These are phyloP conservation scores for Cenococcum geophilum DNA, from an alignment of 495 filamentous ascomycete species.

Conservation along the genomic window DNA sequence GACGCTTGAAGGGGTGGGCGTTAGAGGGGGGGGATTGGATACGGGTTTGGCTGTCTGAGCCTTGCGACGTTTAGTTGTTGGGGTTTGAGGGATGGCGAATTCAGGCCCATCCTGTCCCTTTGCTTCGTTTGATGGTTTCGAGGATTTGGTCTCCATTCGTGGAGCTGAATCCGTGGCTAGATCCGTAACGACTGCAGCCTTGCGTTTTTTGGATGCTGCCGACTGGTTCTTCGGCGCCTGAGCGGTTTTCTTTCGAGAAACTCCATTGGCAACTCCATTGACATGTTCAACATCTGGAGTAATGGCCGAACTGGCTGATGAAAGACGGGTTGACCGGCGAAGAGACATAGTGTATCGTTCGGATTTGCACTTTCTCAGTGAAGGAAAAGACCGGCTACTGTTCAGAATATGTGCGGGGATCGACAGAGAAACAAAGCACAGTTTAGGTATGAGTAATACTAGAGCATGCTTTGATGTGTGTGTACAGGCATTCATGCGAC, in stretches of 20 bases:
- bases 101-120: neutral
- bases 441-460: neutral
- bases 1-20: slow-evolving; percentile 13
- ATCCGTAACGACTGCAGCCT: neutral
- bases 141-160: neutral
- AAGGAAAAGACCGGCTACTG: neutral
- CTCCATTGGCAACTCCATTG: slow-evolving; percentile 1
- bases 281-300: slow-evolving; percentile 2
- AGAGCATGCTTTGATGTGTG: neutral
- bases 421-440: neutral
- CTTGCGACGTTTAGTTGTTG: slow-evolving; percentile 7
- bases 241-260: neutral
- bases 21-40: slow-evolving; percentile 28
- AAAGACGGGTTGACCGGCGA: slow-evolving; percentile 34
- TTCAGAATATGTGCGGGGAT: neutral
- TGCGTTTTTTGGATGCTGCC: slow-evolving; percentile 19
- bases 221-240: slow-evolving; percentile 4
- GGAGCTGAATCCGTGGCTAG: too few species aligned
- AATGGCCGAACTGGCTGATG: slow-evolving; percentile 6
- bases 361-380: neutral
- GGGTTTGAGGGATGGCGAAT: neutral
- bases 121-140: slow-evolving; percentile 6
- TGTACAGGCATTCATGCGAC: neutral
- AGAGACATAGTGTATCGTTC: slow-evolving; percentile 29
- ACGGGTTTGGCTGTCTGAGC: slow-evolving; percentile 13